Evolutionary conservation across 148 eudicot species (phyloP).

Genomic region (Arctostaphylos glauca): DNA sequence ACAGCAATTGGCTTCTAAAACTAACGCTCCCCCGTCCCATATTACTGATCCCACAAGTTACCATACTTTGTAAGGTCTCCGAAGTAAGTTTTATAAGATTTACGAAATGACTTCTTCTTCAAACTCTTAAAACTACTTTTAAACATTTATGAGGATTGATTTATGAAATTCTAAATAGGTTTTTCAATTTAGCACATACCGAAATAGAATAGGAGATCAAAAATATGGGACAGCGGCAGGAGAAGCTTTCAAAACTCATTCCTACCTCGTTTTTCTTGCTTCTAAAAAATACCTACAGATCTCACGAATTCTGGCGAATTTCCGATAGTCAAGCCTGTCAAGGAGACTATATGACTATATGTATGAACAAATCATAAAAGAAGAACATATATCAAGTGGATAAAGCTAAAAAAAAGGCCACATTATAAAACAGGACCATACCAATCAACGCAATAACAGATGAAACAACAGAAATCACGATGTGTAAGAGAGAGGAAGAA

Average conservation of each 20-base stretch:
- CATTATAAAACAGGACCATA: slow-evolving; percentile 4
- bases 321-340: neutral
- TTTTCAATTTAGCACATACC: too few relatives aligned
- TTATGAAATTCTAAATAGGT: too few relatives aligned
- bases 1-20: neutral
- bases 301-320: neutral
- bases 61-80: too few relatives aligned
- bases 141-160: too few relatives aligned
- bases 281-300: neutral
- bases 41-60: too few relatives aligned
- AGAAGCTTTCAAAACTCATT: neutral
- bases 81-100: too few relatives aligned
- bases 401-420: neutral
- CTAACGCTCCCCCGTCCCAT: too few relatives aligned
- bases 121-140: too few relatives aligned
- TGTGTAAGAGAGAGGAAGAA: neutral
- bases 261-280: neutral
- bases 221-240: too few relatives aligned
- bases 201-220: too few relatives aligned
- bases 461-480: neutral
- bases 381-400: slow-evolving; percentile 12
- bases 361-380: neutral
- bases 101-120: too few relatives aligned
- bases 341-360: neutral
- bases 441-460: neutral